Evolutionary conservation across 148 eudicot species (phyloP), one percentile per base, ranked within the genome.

Genomic region (Persicaria tinctoria): DNA sequence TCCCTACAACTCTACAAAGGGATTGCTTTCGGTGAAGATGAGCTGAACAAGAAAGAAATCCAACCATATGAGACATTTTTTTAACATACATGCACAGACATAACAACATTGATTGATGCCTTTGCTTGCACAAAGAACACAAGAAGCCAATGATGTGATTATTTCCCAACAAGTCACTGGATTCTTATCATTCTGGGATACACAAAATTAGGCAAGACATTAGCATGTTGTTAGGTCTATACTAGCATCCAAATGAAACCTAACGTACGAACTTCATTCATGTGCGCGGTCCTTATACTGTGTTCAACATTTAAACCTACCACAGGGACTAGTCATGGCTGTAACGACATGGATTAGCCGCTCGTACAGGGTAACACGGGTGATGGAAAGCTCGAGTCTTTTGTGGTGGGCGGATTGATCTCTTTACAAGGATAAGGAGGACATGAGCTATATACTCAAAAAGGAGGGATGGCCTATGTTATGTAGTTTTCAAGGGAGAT

Each of bases 121-220:
- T 17, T 13, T 32, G 70, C 18, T 47, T 66, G 47, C 47, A 66
- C 70, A 66, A 38, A 66, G 44, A 66, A 12, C 46, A 63, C 16
- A 27, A 1, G 2, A 44, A 13, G 18, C 44, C 70, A 66, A 41
- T 66, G 38, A 66, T 66, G 8, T 66, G 8, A 66, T 12, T 20
- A 66, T 41, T 41, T 66, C 18, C 47, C 47, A 4, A 66, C 46
- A 63, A 5, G n/a, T 63, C 10, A 66, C 32, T 57, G 27, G 6
- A 57, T 17, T 57, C 38, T 18, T 57, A 17, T 20, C 32, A 17
- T 17, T 7, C 18, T 57, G 27, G 13, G 17, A 38, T 66, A 66
- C 70, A 66, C 70, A 66, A 66, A 66, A 66, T 38, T 66, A 41
- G 70, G 70, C 70, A 66, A 66, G 70, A 41, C 70, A 66, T 66